These are phyloP conservation scores for Coprinellus micaceus DNA, from an alignment of 768 basidiomycete species.

Conservation along the genomic window DNA sequence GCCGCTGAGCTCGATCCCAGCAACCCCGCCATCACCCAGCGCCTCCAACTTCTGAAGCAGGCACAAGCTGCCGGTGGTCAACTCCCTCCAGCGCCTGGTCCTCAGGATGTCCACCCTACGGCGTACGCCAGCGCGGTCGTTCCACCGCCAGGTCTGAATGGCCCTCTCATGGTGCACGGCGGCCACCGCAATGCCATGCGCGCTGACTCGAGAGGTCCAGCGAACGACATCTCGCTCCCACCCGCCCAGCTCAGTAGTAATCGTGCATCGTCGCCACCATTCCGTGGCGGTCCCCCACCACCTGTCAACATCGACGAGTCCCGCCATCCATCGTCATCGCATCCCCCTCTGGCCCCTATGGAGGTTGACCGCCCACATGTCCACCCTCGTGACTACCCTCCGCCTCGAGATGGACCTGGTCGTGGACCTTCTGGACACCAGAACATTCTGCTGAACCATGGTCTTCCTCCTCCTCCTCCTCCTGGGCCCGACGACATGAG, in stretches of 20 bases:
- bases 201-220: slow-evolving; percentile 63
- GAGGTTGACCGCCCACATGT: slow-evolving; percentile 55
- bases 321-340: slow-evolving; percentile 60
- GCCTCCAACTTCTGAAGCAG: slow-evolving; percentile 72
- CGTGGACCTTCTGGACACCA: slow-evolving; percentile 58
- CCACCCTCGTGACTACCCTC: slow-evolving; percentile 53
- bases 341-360: slow-evolving; percentile 79
- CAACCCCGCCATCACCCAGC: slow-evolving; percentile 78
- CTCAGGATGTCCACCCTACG: slow-evolving; percentile 94
- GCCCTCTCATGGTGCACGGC: slow-evolving; percentile 56
- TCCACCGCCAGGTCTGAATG: slow-evolving; percentile 64
- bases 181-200: too few species aligned
- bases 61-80: slow-evolving; percentile 74
- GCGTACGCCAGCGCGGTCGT: slow-evolving; percentile 81
- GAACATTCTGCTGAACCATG: slow-evolving; percentile 63
- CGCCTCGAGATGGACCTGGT: slow-evolving; percentile 37
- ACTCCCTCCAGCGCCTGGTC: slow-evolving; percentile 84
- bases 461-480: slow-evolving; percentile 56
- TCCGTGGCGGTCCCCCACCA: slow-evolving; percentile 79
- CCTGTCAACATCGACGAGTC: slow-evolving; percentile 76
- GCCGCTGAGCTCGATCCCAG: slow-evolving; percentile 85
- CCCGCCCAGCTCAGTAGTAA: slow-evolving; percentile 47
- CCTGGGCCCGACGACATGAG: slow-evolving; percentile 47
- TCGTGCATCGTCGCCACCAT: slow-evolving; percentile 62
- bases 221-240: slow-evolving; percentile 52